phyloP scores from a whole-genome alignment of 164 flowering plant genomes.

The Piper betle region DNA sequence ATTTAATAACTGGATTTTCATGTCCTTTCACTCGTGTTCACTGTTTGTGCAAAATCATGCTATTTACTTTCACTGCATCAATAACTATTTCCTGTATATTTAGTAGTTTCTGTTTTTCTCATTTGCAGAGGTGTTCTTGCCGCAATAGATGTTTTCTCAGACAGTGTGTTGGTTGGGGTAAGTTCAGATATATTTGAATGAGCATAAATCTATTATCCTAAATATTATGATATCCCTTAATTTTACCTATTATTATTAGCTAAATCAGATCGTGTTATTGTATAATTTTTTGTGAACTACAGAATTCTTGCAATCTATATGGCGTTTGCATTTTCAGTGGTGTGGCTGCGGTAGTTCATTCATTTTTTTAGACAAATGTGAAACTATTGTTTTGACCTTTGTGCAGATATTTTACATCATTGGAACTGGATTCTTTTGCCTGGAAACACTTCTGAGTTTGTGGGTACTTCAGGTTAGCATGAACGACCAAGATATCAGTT shows the following conservation, averaged over 20 bases:
- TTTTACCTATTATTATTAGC: not conserved
- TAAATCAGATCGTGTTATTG: not conserved
- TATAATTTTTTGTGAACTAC: no score
- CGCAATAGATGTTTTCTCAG: slow-evolving; percentile 65
- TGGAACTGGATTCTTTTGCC: slow-evolving; percentile 72
- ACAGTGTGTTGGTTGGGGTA: slow-evolving; percentile 70
- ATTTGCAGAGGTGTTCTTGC: slow-evolving; percentile 72
- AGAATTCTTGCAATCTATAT: not conserved
- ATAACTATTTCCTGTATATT: not conserved
- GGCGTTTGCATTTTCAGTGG: not conserved
- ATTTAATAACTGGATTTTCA: no score
- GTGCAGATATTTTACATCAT: slow-evolving; percentile 72
- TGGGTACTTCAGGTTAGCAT: slow-evolving; percentile 89
- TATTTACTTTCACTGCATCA: not conserved
- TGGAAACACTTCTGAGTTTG: slow-evolving; percentile 68
- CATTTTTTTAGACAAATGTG: not conserved
- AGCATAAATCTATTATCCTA: not conserved
- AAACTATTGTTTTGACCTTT: not conserved
- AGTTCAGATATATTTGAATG: slow-evolving; percentile 11
- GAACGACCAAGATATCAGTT: not conserved
- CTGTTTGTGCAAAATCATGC: no score
- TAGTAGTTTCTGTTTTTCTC: slow-evolving; percentile 7
- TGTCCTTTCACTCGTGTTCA: no score
- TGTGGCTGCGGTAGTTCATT: not conserved
- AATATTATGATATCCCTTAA: not conserved